phyloP scores from a whole-genome alignment of 352 stramenopile genomes.

The Saprolegnia diclina region DNA sequence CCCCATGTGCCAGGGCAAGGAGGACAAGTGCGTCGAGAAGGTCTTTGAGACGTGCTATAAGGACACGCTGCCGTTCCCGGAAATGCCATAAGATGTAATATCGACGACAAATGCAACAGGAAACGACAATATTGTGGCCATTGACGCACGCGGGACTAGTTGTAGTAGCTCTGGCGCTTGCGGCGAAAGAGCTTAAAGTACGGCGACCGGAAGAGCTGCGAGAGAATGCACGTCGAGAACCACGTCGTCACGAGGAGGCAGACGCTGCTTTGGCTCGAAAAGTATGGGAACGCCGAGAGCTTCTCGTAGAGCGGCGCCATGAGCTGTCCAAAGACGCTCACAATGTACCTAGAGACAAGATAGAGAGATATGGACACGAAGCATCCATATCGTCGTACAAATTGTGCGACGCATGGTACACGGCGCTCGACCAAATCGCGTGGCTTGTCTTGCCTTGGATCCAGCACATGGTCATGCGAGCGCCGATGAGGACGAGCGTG shows the following conservation, averaged over 20 bases:
- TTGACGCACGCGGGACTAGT: neutral
- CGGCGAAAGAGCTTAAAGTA: slow-evolving; percentile 58
- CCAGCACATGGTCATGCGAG: slow-evolving; percentile 88
- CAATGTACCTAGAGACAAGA: slow-evolving; percentile 55
- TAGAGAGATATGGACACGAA: neutral
- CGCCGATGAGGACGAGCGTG: slow-evolving; percentile 70
- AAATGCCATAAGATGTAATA: slow-evolving; percentile 55
- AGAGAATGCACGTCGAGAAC: slow-evolving; percentile 86
- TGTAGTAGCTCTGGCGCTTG: slow-evolving; percentile 16
- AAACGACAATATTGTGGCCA: neutral
- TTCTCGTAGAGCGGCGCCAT: slow-evolving; percentile 81
- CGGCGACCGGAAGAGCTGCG: slow-evolving; percentile 80
- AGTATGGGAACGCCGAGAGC: slow-evolving; percentile 73
- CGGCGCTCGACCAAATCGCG: slow-evolving; percentile 82
- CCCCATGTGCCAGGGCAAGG: slow-evolving; percentile 55
- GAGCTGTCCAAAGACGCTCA: slow-evolving; percentile 82
- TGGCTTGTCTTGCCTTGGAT: slow-evolving; percentile 85
- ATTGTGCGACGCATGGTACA: slow-evolving; percentile 83
- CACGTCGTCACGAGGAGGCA: slow-evolving; percentile 80
- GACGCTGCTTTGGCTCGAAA: slow-evolving; percentile 76
- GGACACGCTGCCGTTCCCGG: slow-evolving; percentile 71
- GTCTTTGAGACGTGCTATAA: slow-evolving; percentile 72
- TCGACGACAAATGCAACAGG: neutral
- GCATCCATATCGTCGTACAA: slow-evolving; percentile 48
- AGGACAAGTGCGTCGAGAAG: slow-evolving; percentile 31